Conservation (phyloP, 176 grass and related monocot genomes). For the Oryza longistaminata region DNA sequence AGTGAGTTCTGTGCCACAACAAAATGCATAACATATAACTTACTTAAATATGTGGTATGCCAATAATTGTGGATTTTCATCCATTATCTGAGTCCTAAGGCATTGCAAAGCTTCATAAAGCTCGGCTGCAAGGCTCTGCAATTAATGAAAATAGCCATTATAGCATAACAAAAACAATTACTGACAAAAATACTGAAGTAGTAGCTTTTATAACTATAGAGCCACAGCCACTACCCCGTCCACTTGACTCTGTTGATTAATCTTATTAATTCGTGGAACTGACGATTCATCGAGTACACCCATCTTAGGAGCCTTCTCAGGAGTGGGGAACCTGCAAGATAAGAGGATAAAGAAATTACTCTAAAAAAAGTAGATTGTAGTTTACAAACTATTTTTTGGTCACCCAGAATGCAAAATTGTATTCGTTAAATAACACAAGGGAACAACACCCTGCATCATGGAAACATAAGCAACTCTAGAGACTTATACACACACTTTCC, state of each 20-base stretch:
- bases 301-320: conserved; percentile 57
- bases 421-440: neutral
- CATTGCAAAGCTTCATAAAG: conserved; percentile 40
- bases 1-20: conserved; percentile 16
- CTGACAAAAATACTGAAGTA: neutral
- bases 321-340: conserved; percentile 60
- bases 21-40: neutral
- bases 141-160: conserved; percentile 23
- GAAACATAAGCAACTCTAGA: neutral
- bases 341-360: conserved; percentile 6
- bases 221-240: conserved; percentile 44
- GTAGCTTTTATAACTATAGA: neutral
- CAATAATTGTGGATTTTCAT: conserved; percentile 38
- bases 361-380: conserved; percentile 2
- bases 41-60: conserved; percentile 75
- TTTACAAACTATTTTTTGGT: neutral
- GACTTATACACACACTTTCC: neutral
- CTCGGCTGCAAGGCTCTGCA: conserved; percentile 43
- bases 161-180: conserved; percentile 11
- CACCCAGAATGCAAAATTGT: neutral
- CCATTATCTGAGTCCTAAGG: conserved; percentile 49
- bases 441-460: neutral
- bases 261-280: conserved; percentile 33
- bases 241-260: conserved; percentile 49
- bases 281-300: conserved; percentile 48